These are phyloP conservation scores for Aspergillus bombycis DNA, from an alignment of 2,329 filamentous ascomycete genomes.

Conservation along the genomic window DNA sequence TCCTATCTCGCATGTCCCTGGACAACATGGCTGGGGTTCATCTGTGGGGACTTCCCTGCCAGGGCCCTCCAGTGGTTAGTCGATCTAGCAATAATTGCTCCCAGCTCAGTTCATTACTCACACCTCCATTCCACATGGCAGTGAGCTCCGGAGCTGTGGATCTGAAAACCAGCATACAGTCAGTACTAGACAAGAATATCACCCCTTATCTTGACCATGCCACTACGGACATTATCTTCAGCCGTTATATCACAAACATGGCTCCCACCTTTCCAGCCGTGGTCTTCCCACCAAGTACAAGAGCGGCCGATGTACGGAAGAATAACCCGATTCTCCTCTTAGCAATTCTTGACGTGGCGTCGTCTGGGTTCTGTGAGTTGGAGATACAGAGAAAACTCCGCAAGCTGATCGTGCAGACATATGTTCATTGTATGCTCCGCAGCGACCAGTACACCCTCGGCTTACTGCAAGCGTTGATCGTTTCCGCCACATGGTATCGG, in stretches of 20 bases:
- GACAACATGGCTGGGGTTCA: neutral
- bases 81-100: neutral
- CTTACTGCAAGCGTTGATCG: constrained; percentile 15
- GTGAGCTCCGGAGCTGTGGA: neutral
- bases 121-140: neutral
- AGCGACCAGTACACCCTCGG: constrained; percentile 15
- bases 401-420: constrained; percentile 2
- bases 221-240: neutral
- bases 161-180: neutral
- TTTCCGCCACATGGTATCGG: constrained; percentile 17
- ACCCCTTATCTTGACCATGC: neutral
- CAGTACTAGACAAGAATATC: neutral
- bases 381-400: constrained; percentile 12
- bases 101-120: too few species aligned
- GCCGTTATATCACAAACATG: constrained; percentile 9
- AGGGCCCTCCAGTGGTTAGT: neutral
- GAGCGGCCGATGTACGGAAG: constrained; percentile 1
- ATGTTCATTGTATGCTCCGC: constrained; percentile 9
- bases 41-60: neutral
- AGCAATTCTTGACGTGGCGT: constrained; percentile 9
- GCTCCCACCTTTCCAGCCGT: constrained; percentile 14
- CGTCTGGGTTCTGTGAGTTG: constrained; percentile 8
- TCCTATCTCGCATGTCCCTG: neutral
- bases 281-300: constrained; percentile 12
- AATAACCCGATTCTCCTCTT: constrained; percentile 7